Base-by-base conservation (phyloP, 371 early-diverging fungal genomes). In the Mortierella sp. region DNA sequence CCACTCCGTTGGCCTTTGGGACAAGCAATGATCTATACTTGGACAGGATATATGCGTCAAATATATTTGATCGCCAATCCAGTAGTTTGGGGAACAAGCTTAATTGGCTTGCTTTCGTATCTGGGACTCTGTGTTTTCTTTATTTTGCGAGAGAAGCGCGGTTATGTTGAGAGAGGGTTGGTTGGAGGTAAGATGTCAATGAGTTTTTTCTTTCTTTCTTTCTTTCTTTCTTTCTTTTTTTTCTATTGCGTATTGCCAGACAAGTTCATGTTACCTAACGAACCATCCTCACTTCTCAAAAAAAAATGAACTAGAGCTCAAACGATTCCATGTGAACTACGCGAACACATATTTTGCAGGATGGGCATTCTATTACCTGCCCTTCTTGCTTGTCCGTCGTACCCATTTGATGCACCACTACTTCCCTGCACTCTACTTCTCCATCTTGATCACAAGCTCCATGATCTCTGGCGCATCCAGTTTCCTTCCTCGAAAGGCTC, bases 401-500 rank as follows among this genome's bases (percentile, higher is more conserved):
- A 26, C 55, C 22, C 64, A 72, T 11, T 66, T 55, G 39, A 35
- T 72, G 24, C 69, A 77, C 22, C 72, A 77, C 52, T 77, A 77
- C 62, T 68, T 68, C 49, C 77, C 77, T 0, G 58, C 77, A 6
- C 43, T 77, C 45, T 77, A 77, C 45, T 58, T 66, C 28, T 65
- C 77, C n/a, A 64, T 72, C 65, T 65, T 77, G n/a, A 22, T 69
- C 10, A 43, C 69, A 8, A 28, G 68, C 62, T 77, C 78, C 14
- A 20, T 77, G 20, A n/a, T 68, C 40, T 39, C 78, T 47, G 73
- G 72, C 9, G n/a, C 72, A 2, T 24, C 30, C 26, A 39, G 61
- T 39, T 61, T 61, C 39, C n/a, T 61, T n/a, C 39, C 61, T 1
- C 64, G 69, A n/a, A 40, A 26, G 1, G 22, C 18, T 12, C 78